Evolutionary conservation across 2,329 filamentous ascomycete genomes (phyloP).

Genomic region (Penicillium psychrosexuale): DNA sequence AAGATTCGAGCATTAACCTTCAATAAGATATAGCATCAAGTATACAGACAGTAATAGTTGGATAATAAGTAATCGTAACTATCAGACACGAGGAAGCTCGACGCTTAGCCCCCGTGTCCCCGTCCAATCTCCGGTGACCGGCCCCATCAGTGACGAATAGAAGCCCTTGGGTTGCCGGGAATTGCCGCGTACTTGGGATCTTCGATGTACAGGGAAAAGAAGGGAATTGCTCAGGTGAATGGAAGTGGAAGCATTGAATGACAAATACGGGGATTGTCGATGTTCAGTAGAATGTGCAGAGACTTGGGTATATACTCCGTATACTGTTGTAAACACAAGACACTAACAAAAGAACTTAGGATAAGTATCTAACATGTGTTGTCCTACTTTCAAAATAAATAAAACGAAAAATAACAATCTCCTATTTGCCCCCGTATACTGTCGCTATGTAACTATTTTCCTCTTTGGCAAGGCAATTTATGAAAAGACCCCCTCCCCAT

Average conservation of each 20-base stretch:
- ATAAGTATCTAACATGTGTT: background rate
- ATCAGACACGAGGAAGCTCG: conserved; percentile 15
- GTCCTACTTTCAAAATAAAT: background rate
- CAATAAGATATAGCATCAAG: background rate
- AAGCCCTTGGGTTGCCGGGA: conserved; percentile 15
- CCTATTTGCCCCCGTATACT: background rate
- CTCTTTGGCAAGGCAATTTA: background rate
- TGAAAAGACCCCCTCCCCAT: conserved; percentile 12
- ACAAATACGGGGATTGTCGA: background rate
- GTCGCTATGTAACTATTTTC: background rate
- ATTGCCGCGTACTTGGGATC: conserved; percentile 18
- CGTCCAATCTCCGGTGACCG: conserved; percentile 24
- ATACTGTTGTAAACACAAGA: background rate
- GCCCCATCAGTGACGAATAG: conserved; percentile 14
- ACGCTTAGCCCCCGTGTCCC: conserved; percentile 8
- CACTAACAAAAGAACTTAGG: background rate
- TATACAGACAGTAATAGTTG: background rate
- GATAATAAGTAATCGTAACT: conserved; percentile 6
- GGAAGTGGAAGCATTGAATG: background rate
- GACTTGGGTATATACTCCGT: background rate
- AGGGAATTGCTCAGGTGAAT: background rate
- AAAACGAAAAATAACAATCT: background rate
- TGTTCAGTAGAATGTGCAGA: background rate
- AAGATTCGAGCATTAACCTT: background rate
- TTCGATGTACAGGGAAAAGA: background rate